A percentile compares a stretch with the other conserved stretches of the same genome.
Evolutionary conservation across 1,139 yeast species (phyloP).

Genomic region (Spencermartinsiella ligniputridi): DNA sequence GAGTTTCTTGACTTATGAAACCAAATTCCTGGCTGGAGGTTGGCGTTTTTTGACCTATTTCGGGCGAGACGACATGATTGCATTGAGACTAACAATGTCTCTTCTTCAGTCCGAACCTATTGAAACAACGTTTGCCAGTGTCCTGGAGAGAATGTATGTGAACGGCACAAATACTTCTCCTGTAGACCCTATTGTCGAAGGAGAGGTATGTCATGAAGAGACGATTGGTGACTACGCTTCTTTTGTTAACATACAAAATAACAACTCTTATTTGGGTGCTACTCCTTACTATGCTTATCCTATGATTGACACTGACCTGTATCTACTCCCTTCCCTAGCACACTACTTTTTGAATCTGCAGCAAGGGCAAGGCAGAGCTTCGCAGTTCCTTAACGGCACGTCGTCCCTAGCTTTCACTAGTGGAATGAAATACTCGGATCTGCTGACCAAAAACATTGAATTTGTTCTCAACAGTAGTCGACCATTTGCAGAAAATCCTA

Average conservation of each 20-base stretch:
- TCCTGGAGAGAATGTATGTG: constrained; percentile 12
- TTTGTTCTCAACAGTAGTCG: constrained; percentile 7
- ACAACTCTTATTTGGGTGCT: constrained; percentile 2
- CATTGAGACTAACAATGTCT: constrained; percentile 11
- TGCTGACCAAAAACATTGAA: constrained; percentile 9
- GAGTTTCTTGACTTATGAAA: constrained; percentile 6
- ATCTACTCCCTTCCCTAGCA: constrained; percentile 10
- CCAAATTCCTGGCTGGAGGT: constrained; percentile 13
- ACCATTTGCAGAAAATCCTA: constrained; percentile 12
- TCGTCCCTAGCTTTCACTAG: constrained; percentile 6
- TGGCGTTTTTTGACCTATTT: constrained; percentile 14
- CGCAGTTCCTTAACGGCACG: constrained; percentile 5
- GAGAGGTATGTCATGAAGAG: constrained; percentile 16
- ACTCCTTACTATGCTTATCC: constrained; percentile 8
- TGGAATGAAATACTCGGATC: constrained; percentile 5
- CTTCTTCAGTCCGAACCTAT: constrained; percentile 8
- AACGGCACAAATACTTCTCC: constrained; percentile 14
- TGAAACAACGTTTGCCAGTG: constrained; percentile 11
- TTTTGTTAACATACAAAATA: constrained; percentile 9
- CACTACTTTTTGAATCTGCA: constrained; percentile 8
- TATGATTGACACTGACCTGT: constrained; percentile 11
- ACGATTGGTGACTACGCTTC: constrained; percentile 15
- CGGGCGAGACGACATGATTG: constrained; percentile 13
- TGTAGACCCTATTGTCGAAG: constrained; percentile 9
- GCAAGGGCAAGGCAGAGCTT: constrained; percentile 9